phyloP scores from a whole-genome alignment of 495 filamentous ascomycete genomes.

The Talaromyces adpressus region DNA sequence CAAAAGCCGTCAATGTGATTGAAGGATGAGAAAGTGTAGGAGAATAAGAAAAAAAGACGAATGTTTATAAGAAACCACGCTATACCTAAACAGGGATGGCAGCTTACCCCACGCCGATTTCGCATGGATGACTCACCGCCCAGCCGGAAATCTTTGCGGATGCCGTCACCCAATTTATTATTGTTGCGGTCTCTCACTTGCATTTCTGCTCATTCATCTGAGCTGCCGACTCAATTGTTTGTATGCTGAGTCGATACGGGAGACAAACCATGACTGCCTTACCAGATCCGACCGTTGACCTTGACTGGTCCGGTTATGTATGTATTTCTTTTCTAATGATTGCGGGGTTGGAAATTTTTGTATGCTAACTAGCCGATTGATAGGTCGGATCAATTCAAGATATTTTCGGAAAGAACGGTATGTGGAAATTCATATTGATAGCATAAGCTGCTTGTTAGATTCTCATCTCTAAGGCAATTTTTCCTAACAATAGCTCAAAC shows the following conservation, averaged over 20 bases:
- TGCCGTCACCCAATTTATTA: not conserved
- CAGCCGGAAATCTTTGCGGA: not conserved
- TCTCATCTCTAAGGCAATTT: constrained; percentile 46
- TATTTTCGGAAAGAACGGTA: constrained; percentile 43
- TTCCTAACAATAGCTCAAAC: constrained; percentile 23
- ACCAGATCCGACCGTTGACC: constrained; percentile 68
- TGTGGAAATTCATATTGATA: not conserved
- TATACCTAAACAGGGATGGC: not conserved
- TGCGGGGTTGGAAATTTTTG: not conserved
- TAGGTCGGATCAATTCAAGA: constrained; percentile 59
- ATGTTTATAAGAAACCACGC: not conserved
- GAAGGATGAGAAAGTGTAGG: too few species aligned
- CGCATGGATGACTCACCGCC: constrained; percentile 9
- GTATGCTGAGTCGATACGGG: not conserved
- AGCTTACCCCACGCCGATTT: constrained; percentile 8
- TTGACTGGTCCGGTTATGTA: constrained; percentile 74
- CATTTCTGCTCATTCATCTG: not conserved
- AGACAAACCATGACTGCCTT: not conserved
- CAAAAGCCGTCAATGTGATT: too few species aligned
- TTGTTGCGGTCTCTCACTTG: not conserved
- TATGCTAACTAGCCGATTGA: not conserved
- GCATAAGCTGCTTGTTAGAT: not conserved
- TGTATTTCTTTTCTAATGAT: not conserved
- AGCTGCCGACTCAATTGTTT: not conserved
- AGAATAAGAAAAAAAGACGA: not conserved